Conservation (phyloP, 108 stramenopile genomes). For the Epipyxis sp. region DNA sequence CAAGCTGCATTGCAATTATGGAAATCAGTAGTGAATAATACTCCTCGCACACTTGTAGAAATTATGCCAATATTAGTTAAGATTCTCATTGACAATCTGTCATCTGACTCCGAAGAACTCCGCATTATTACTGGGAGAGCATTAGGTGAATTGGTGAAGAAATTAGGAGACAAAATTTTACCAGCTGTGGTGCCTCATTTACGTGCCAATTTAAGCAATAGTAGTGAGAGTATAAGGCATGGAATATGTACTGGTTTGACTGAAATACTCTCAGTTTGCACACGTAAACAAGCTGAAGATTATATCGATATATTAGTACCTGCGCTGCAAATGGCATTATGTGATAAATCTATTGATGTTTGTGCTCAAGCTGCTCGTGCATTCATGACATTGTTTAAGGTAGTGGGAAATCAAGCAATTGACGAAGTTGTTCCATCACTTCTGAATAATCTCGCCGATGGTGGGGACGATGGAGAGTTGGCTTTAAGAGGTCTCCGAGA, state of each 20-base stretch:
- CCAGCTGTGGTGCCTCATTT: constrained; percentile 91
- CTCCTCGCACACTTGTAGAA: constrained; percentile 82
- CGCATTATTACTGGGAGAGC: constrained; percentile 88
- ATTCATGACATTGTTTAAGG: constrained; percentile 82
- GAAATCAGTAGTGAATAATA: constrained; percentile 96
- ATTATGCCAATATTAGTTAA: constrained; percentile 81
- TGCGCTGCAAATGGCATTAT: constrained; percentile 86
- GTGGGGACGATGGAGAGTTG: constrained; percentile 44
- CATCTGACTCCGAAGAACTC: background rate
- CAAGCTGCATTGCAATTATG: constrained; percentile 90
- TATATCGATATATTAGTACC: constrained; percentile 84
- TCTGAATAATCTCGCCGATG: constrained; percentile 72
- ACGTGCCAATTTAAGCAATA: constrained; percentile 72
- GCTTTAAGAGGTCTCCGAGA: background rate
- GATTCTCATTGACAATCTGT: constrained; percentile 63
- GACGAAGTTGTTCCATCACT: constrained; percentile 87
- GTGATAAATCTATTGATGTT: constrained; percentile 70
- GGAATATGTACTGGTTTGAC: constrained; percentile 95
- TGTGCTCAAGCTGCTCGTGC: constrained; percentile 81
- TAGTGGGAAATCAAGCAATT: constrained; percentile 78
- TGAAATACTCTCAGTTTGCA: constrained; percentile 82
- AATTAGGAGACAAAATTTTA: constrained; percentile 93
- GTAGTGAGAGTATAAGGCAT: constrained; percentile 70
- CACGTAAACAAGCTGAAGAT: constrained; percentile 79
- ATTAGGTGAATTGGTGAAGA: constrained; percentile 90